These are phyloP conservation scores for Cyclanthera cordifolia DNA, from an alignment of 306 rosid species.

Conservation along the genomic window DNA sequence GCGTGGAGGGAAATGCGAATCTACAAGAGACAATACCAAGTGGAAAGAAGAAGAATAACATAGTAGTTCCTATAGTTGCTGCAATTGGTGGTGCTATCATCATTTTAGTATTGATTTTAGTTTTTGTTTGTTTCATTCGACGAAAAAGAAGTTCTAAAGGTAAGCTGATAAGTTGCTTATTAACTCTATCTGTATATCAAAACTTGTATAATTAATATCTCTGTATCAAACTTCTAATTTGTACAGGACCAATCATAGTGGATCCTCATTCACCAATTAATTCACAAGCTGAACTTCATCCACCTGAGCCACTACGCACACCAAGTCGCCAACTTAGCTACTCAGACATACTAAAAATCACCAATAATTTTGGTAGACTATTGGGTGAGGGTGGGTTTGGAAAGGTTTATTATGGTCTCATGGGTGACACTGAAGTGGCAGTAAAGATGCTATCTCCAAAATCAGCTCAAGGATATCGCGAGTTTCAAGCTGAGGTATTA, in stretches of 20 bases:
- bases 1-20: conserved; percentile 23
- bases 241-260: background rate
- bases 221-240: background rate
- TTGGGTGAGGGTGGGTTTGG: conserved; percentile 7
- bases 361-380: background rate
- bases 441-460: conserved; percentile 10
- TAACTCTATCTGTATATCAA: background rate
- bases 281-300: background rate
- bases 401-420: conserved; percentile 3
- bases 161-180: too few species aligned
- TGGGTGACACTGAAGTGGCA: background rate
- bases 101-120: background rate
- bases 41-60: conserved; percentile 11
- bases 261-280: background rate
- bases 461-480: conserved; percentile 8
- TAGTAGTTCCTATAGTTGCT: conserved; percentile 28
- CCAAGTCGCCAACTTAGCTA: background rate
- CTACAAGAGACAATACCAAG: conserved; percentile 10
- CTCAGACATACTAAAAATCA: background rate
- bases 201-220: background rate
- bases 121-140: conserved; percentile 16
- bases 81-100: conserved; percentile 30
- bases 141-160: conserved; percentile 5
- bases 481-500: conserved; percentile 5
- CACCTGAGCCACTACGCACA: background rate